Evolutionary conservation across 2,329 filamentous ascomycete species (phyloP).

Genomic region (Cladosporium phlei): DNA sequence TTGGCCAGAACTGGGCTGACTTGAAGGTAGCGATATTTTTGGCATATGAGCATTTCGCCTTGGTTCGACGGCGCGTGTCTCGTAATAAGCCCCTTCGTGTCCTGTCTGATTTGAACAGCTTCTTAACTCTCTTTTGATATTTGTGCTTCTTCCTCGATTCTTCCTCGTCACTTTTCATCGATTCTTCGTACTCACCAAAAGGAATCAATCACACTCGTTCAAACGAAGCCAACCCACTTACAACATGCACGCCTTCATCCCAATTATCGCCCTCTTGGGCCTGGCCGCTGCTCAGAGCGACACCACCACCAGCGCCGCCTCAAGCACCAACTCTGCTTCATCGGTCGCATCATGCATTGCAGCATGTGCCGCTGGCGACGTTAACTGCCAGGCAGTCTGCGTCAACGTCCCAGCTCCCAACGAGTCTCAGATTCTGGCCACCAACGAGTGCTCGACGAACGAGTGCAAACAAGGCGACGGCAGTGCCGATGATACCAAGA

Average conservation of each 20-base stretch:
- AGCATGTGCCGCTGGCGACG: constrained; percentile 40
- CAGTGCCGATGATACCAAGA: constrained; percentile 40
- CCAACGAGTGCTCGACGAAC: constrained; percentile 47
- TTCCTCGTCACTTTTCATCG: background rate
- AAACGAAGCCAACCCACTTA: constrained; percentile 4
- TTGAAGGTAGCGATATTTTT: constrained; percentile 8
- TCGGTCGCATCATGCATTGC: constrained; percentile 28
- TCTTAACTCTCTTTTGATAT: background rate
- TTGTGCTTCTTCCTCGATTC: background rate
- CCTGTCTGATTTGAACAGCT: background rate
- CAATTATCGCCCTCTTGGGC: constrained; percentile 42
- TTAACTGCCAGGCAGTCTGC: constrained; percentile 50
- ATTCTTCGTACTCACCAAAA: background rate
- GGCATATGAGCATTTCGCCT: constrained; percentile 7
- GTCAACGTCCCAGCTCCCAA: constrained; percentile 49
- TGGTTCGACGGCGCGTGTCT: background rate
- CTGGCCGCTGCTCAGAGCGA: constrained; percentile 38
- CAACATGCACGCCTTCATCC: constrained; percentile 43
- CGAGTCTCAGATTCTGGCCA: constrained; percentile 46
- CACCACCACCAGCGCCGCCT: constrained; percentile 18
- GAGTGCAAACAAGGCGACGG: constrained; percentile 51
- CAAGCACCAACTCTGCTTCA: constrained; percentile 4
- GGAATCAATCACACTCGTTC: constrained; percentile 8
- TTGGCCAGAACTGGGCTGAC: constrained; percentile 5
- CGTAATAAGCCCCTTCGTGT: background rate